Evolutionary conservation across 192 early-diverging fungal genomes (phyloP).

Genomic region (Backusella liffmaniae): DNA sequence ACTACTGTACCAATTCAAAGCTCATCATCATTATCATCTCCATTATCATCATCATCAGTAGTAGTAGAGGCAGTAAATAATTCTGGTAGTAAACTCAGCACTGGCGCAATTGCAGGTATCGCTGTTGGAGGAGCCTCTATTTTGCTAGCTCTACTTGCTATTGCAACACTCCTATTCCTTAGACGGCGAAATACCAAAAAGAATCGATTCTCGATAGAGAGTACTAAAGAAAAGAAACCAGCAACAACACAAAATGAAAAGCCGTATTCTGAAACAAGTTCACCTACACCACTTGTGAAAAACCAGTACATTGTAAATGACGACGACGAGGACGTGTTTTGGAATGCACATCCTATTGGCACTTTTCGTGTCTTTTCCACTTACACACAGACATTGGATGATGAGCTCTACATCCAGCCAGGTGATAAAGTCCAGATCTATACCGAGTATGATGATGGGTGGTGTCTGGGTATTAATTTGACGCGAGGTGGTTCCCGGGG

Average conservation of each 20-base stretch:
- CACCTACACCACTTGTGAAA: background rate
- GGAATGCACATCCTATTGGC: constrained; percentile 34
- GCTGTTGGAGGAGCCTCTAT: constrained; percentile 19
- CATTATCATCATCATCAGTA: background rate
- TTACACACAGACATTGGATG: constrained; percentile 50
- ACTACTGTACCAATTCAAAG: background rate
- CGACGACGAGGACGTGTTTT: background rate
- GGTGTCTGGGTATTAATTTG: constrained; percentile 55
- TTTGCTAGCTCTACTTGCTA: background rate
- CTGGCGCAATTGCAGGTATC: constrained; percentile 31
- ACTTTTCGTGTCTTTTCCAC: constrained; percentile 43
- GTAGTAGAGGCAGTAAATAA: background rate
- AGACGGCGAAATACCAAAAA: background rate
- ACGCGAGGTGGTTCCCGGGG: constrained; percentile 44
- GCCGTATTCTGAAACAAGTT: constrained; percentile 17
- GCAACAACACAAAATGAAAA: constrained; percentile 22
- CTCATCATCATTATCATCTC: background rate
- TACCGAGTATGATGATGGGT: constrained; percentile 58
- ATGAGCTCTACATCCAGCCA: constrained; percentile 54
- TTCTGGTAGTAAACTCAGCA: background rate
- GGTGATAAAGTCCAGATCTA: constrained; percentile 53
- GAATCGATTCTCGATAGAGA: background rate
- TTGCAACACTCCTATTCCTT: background rate
- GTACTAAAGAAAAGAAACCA: background rate
- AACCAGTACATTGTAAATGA: background rate